Evolutionary conservation across 2,329 filamentous ascomycete genomes (phyloP), one percentile per base, ranked within the genome.

Genomic region (Chrysoporthe austroafricana): DNA sequence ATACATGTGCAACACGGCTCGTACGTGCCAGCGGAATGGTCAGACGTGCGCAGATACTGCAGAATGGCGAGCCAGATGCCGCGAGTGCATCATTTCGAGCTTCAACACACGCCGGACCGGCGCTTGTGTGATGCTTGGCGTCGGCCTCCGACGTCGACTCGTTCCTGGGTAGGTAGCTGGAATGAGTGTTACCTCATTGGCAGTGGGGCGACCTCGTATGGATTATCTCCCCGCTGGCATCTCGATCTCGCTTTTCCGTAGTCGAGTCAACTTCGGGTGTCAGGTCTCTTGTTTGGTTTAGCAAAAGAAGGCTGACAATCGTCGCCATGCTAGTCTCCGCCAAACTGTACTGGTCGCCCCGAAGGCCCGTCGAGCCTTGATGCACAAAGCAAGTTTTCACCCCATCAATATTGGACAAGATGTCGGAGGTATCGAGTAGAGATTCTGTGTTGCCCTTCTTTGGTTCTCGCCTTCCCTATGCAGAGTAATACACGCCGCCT

Each of bases 1-100:
- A 34, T 39, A 63, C 62, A 42, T n/a, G 61, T 39, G 48, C 61
- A 63, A 13, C 16, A 13, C 21, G 32, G n/a, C 61, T 42, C 26
- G 32, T 54, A 21, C 6, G 13, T 42, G 16, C 61, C 26, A 34
- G 50, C 26, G 16, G 14, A 32, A 54, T n/a, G 34, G 39, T 48
- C 46, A 39, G 54, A 16, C 14, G 34, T 39, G 14, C 36, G 60
- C 16, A 6, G 26, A 21, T 62, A 26, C 50, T 39, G 36, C 36
- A 6, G 36, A 39, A 39, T 39, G 9, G 2, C 6, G 9, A 39
- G 36, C 6, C 36, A 39, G 36, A 39, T 39, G 36, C 36, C 36
- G 36, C 36, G 36, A 39, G 36, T 39, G 36, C 36, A 39, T 6
- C 36, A 39, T 6, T 9, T 32, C 5, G 50, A 32, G 50, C 11